Evolutionary conservation across 2,329 filamentous ascomycete species (phyloP).

Genomic region (Ambrosiella cleistominuta): DNA sequence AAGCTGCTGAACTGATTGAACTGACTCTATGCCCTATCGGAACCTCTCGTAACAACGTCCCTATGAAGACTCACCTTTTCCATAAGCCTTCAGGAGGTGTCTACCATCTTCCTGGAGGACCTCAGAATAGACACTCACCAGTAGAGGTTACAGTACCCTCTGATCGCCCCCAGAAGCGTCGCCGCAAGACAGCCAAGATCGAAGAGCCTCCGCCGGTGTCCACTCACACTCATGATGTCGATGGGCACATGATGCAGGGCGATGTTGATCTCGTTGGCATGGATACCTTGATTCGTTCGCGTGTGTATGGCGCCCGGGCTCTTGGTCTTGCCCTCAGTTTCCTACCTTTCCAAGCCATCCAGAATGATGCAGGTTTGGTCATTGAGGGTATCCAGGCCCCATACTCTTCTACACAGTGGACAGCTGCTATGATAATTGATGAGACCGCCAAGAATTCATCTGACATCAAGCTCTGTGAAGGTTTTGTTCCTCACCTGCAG

Average conservation of each 20-base stretch:
- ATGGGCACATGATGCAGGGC: constrained; percentile 94
- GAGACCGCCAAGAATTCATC: constrained; percentile 55
- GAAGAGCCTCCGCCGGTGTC: constrained; percentile 41
- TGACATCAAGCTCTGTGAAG: constrained; percentile 31
- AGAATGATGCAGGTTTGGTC: constrained; percentile 26
- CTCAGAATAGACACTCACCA: constrained; percentile 19
- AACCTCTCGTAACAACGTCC: constrained; percentile 73
- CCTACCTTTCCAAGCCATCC: constrained; percentile 54
- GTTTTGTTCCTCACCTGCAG: constrained; percentile 47
- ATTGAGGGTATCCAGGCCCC: constrained; percentile 51
- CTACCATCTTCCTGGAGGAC: constrained; percentile 37
- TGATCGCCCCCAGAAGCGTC: constrained; percentile 53
- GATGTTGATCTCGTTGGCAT: constrained; percentile 87
- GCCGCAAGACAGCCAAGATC: constrained; percentile 69
- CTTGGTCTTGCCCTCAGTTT: constrained; percentile 69
- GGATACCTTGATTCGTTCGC: constrained; percentile 74
- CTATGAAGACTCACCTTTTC: constrained; percentile 80
- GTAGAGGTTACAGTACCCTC: constrained; percentile 31
- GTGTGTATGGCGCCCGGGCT: constrained; percentile 71
- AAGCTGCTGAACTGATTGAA: constrained; percentile 66
- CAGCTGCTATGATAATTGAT: constrained; percentile 67
- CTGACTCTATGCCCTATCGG: constrained; percentile 83
- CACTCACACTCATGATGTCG: constrained; percentile 72
- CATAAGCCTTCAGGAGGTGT: constrained; percentile 83
- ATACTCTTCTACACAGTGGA: constrained; percentile 72